Evolutionary conservation across 257 asterid species (phyloP), one percentile per base, ranked within the genome.

Genomic region (Lycium barbarum): DNA sequence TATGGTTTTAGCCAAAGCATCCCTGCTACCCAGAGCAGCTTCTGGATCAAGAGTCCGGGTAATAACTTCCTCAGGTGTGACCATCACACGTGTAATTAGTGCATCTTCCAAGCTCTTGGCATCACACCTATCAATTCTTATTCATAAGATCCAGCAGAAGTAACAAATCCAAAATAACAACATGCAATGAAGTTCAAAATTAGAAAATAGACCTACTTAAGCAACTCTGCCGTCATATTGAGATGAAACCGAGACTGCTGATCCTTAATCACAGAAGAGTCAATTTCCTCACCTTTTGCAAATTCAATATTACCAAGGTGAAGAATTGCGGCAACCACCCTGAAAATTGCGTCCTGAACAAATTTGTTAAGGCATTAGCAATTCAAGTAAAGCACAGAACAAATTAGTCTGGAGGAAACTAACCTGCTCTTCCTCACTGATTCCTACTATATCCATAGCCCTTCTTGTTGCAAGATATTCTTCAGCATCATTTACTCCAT

Each of bases 391-490:
- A 45, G 65, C 54, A 74, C 71, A 82, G 5, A 86, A 87, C 80
- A 57, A 40, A 76, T 59, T 45, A 86, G 61, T 65, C 17, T n/a
- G 62, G 84, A 87, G 88, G 87, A 62, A 26, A 66, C 87, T 80
- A 79, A 97, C 98, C 97, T 95, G 99, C 86, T 97, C 99, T 85
- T 95, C 98, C 88, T 91, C 98, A 80, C 97, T 89, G 86, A 97
- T 97, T 90, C 99, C 99, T 87, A 97, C 99, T 83, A 95, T 92
- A 91, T 97, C 99, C 99, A 97, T 97, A 84, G 99, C 99, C 93
- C 98, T 91, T 92, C 96, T 91, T 83, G 98, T 95, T n/a, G 96
- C 97, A 68, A 95, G 93, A 90, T 93, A 97, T 86, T 95, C 99
- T 80, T 95, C 93, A 40, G 97, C 91, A 86, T 97, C 99, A 91